Evolutionary conservation across 2,329 filamentous ascomycete species (phyloP), one percentile per base, ranked within the genome.

Genomic region (Monosporascus sp.): DNA sequence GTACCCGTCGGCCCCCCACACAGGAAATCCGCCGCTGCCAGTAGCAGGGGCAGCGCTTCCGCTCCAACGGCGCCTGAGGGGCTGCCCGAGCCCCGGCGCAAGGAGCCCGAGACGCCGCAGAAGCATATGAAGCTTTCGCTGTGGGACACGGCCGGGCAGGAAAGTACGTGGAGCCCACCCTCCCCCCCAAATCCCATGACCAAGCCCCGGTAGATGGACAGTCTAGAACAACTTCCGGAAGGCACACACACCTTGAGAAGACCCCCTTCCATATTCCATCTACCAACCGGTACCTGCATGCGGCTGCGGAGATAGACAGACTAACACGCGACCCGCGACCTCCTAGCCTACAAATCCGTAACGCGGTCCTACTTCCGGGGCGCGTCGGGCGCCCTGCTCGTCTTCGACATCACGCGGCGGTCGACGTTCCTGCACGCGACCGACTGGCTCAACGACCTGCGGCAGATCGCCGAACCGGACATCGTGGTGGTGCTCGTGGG

Each of bases 61-160:
- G 48, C 59, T 50, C 54, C 53, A 48, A 31, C 55, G 44, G 40
- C 63, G 26, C 14, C 58, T 22, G 61, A 67, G 9, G 80, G 81
- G 46, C 75, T 84, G 5, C 81, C 81, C 19, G 74, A 80, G 16
- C 81, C 83, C n/a, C 79, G 73, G 11, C 71, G 73, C 37, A 68
- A 46, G 24, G 72, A 57, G 66, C 68, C 22, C 66, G 65, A 59
- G 60, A 64, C 54, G 60, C 54, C 61, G 31, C 84, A 87, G 69
- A 86, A 84, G 65, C 87, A 93, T 75, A 96, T 96, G 91, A 96
- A 96, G 73, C 81, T 96, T 5, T 91, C 86, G 45, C 78, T 97
- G 11, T 97, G 93, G 93, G 93, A 97, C 69, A 97, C 93, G 1
- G 93, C 93, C 17, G 93, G 93, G 26, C 93, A 97, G 71, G 93